phyloP scores from a whole-genome alignment of 208 protist species.

The Jaenimonas drosophilae region DNA sequence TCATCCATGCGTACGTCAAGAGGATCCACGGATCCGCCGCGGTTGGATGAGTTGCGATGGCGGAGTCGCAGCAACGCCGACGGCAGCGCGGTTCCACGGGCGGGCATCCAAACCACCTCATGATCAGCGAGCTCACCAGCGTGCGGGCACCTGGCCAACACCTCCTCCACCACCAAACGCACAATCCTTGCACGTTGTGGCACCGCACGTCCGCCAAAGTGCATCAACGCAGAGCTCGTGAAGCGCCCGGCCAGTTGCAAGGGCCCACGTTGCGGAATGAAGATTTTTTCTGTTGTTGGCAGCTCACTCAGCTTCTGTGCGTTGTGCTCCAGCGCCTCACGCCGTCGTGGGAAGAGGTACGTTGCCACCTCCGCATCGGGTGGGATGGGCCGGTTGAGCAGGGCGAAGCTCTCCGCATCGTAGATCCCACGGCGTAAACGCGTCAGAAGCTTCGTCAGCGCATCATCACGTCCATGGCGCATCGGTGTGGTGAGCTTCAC shows the following conservation, averaged over 20 bases:
- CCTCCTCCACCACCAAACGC: constrained; percentile 25
- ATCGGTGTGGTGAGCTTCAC: constrained; percentile 72
- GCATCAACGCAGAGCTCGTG: constrained; percentile 40
- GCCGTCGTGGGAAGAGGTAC: constrained; percentile 70
- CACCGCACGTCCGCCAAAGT: constrained; percentile 7
- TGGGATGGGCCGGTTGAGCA: constrained; percentile 49
- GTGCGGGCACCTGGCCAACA: constrained; percentile 10
- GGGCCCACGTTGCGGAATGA: constrained; percentile 62
- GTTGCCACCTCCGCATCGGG: constrained; percentile 30
- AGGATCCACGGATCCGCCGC: no score
- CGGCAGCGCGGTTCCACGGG: constrained; percentile 6
- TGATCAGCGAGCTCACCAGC: constrained; percentile 18
- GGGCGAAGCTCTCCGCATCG: constrained; percentile 20
- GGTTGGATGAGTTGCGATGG: constrained; percentile 17
- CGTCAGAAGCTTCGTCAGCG: constrained; percentile 42
- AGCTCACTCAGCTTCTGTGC: constrained; percentile 59
- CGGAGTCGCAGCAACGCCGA: constrained; percentile 41
- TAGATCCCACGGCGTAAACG: constrained; percentile 53
- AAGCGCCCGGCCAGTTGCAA: constrained; percentile 63
- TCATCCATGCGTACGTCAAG: no score
- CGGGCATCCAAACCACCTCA: constrained; percentile 68
- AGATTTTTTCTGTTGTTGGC: constrained; percentile 42
- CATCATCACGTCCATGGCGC: constrained; percentile 45
- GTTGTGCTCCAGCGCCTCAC: constrained; percentile 70
- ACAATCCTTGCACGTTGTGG: constrained; percentile 14